Evolutionary conservation across 257 asterid genomes (phyloP).

Genomic region (Sherardia arvensis): DNA sequence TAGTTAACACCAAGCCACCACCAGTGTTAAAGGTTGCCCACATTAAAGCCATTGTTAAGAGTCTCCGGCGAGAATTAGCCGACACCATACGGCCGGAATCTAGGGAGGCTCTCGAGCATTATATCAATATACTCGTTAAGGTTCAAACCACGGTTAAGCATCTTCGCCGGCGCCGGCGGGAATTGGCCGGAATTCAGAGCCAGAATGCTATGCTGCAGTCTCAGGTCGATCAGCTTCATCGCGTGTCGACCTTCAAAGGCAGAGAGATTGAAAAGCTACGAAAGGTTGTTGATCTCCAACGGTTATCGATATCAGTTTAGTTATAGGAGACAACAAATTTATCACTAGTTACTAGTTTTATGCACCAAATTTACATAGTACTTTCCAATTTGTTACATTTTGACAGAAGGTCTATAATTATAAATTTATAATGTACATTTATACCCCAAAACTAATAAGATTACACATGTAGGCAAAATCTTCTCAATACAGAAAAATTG

Average conservation of each 20-base stretch:
- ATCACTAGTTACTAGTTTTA: no score
- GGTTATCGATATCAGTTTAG: not conserved
- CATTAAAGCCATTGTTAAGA: not conserved
- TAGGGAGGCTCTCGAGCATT: not conserved
- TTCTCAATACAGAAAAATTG: not conserved
- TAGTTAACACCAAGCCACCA: not conserved
- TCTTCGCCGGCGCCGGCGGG: not conserved
- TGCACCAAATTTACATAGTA: no score
- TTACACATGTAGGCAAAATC: conserved; percentile 1
- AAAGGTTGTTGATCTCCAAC: not conserved
- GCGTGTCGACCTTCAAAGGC: not conserved
- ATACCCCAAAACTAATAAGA: not conserved
- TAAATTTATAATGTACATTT: not conserved
- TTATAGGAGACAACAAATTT: no score
- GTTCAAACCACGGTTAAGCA: not conserved
- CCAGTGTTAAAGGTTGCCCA: not conserved
- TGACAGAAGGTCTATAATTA: no score
- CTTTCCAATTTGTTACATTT: no score
- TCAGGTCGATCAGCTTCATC: not conserved
- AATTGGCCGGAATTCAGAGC: not conserved
- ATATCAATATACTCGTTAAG: not conserved
- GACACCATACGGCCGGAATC: not conserved
- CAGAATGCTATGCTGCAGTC: not conserved
- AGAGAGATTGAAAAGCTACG: not conserved
- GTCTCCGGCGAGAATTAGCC: not conserved